Base-by-base conservation (phyloP, 306 rosid genomes). In the Nissolia schottii region DNA sequence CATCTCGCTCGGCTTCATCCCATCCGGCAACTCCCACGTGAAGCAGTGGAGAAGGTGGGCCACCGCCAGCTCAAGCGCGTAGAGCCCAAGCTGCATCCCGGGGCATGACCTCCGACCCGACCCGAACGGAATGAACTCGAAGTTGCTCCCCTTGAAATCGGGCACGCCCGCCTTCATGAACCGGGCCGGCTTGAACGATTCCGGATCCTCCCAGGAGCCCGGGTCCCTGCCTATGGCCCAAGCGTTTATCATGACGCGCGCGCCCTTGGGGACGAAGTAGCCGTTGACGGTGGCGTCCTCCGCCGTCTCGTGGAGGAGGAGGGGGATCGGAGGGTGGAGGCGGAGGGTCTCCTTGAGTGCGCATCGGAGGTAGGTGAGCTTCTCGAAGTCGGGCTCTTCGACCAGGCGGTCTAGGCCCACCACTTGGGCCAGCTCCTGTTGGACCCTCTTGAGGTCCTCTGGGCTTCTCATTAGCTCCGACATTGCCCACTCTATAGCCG, bases 81-180 rank as follows among this genome's bases (percentile, higher is more conserved):
- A 90, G 0, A 93, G 83, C 18, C 96, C 98, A 11, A 93, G 80
- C 34, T 85, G 91, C 98, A 93, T 93, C 0, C 98, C 98, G 0
- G 98, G 98, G 78, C 98, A 93, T 0, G 98, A 93, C 78, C 98
- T 77, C 1, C 98, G 89, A 64, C 98, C 98, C 50, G 96, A 93
- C 43, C 98, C 98, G 61, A 93, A 93, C 0, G 98, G 98, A 2
- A 93, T 79, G 66, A 90, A 93, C 89, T 93, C 96, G 31, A 93
- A 93, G 79, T 90, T 82, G 24, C 80, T 85, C 0, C 98, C 98
- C 29, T 93, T 93, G 29, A 88, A 90, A 10, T 93, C 96, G 0
- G 96, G 82, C 45, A 82, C 82, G 0, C 90, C 93, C 0, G 72
- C 76, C 23, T 70, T 46, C 7, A 85, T 15, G 28, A 93, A 93